Conservation (phyloP, 192 early-diverging fungal genomes). For the Rhizophagus clarus region DNA sequence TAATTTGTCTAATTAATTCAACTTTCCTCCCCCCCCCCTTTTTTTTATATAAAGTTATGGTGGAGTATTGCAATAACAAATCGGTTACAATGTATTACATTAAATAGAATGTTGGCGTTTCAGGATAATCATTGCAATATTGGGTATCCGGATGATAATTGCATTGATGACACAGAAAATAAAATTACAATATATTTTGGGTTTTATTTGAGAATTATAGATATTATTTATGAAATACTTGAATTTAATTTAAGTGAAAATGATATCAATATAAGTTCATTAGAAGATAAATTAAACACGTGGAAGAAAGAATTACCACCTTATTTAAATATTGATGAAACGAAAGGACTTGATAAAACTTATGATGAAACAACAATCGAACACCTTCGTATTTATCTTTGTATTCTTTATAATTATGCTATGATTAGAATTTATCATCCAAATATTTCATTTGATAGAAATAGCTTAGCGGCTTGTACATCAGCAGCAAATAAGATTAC, state of each 20-base stretch:
- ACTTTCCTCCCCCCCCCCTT: too few relatives aligned
- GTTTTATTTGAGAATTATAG: background rate
- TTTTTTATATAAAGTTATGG: too few relatives aligned
- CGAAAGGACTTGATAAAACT: background rate
- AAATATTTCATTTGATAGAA: background rate
- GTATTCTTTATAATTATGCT: conserved; percentile 28
- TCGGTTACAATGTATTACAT: conserved; percentile 7
- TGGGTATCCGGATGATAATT: background rate
- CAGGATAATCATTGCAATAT: conserved; percentile 24
- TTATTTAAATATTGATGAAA: conserved; percentile 1
- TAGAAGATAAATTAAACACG: background rate
- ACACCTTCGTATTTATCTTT: conserved; percentile 17
- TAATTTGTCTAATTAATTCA: background rate
- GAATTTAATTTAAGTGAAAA: background rate
- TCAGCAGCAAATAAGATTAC: conserved; percentile 20
- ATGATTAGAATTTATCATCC: conserved; percentile 20
- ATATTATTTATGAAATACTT: conserved; percentile 23
- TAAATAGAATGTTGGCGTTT: background rate
- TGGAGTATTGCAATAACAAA: conserved; percentile 20
- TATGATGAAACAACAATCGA: conserved; percentile 18
- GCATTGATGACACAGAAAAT: background rate
- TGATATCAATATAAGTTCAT: background rate
- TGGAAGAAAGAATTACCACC: conserved; percentile 22
- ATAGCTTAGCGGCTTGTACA: background rate
- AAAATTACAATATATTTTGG: conserved; percentile 15